Evolutionary conservation across 2,329 filamentous ascomycete species (phyloP).

Genomic region (Paracamarosporium sp.): DNA sequence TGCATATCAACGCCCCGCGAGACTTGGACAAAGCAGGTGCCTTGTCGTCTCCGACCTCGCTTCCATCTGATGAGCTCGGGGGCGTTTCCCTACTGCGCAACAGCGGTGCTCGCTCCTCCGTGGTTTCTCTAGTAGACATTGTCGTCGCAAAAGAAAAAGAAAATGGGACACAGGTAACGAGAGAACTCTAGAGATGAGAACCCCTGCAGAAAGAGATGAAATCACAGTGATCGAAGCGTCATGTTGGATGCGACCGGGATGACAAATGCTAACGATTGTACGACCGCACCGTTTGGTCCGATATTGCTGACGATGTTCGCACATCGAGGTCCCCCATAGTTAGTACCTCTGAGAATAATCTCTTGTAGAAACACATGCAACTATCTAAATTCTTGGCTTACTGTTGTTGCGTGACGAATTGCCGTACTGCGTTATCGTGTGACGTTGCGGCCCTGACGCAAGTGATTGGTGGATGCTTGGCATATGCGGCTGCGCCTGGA

Average conservation of each 20-base stretch:
- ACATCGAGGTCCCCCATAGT: not conserved
- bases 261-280: slow-evolving; percentile 5
- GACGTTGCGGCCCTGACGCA: slow-evolving; percentile 4
- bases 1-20: slow-evolving; percentile 52
- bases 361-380: not conserved
- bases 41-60: slow-evolving; percentile 23
- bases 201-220: slow-evolving; percentile 1
- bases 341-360: not conserved
- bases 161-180: not conserved
- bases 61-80: slow-evolving; percentile 22
- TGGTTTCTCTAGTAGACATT: slow-evolving; percentile 21
- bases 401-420: not conserved
- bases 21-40: slow-evolving; percentile 30
- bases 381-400: not conserved
- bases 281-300: not conserved
- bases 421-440: not conserved
- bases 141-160: not conserved
- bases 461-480: slow-evolving; percentile 38
- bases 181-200: not conserved
- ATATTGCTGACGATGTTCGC: not conserved
- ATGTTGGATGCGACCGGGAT: slow-evolving; percentile 4
- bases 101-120: slow-evolving; percentile 35
- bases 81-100: slow-evolving; percentile 25
- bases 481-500: slow-evolving; percentile 21
- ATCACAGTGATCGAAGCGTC: not conserved